Conservation (phyloP, 148 eudicot genomes). For the Rhododendron molle region DNA sequence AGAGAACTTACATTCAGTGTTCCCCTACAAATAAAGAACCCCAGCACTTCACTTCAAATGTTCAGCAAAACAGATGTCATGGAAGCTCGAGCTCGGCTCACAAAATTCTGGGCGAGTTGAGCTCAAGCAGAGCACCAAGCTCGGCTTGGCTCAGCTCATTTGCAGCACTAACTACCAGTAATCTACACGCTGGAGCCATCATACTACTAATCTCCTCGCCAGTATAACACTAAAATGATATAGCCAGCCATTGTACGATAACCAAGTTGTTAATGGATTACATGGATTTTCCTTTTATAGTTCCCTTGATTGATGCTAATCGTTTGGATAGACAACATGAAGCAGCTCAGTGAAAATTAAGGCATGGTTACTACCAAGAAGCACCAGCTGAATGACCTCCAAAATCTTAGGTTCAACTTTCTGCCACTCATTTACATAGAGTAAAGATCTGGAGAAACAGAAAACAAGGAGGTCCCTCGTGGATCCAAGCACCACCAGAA, state of each 20-base stretch:
- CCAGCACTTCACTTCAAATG: no score
- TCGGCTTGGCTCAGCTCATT: background rate
- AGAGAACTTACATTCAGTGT: no score
- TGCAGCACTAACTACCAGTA: background rate
- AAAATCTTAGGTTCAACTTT: background rate
- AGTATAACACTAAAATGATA: background rate
- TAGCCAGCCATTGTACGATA: background rate
- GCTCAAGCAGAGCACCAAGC: no score
- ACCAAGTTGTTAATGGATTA: background rate
- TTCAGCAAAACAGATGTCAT: no score
- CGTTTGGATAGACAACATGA: background rate
- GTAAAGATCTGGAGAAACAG: background rate
- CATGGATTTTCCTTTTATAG: background rate
- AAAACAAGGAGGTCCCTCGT: background rate
- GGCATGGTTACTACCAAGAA: background rate
- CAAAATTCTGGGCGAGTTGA: no score
- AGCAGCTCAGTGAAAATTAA: constrained; percentile 1
- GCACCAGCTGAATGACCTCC: background rate
- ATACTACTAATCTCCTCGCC: background rate
- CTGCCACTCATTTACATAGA: background rate
- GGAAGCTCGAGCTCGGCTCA: no score
- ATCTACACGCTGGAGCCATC: background rate
- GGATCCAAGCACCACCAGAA: background rate
- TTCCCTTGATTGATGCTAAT: background rate
- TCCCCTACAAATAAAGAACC: no score